Evolutionary conservation across 2,329 filamentous ascomycete species (phyloP).

Genomic region (Metarhizium anisopliae): DNA sequence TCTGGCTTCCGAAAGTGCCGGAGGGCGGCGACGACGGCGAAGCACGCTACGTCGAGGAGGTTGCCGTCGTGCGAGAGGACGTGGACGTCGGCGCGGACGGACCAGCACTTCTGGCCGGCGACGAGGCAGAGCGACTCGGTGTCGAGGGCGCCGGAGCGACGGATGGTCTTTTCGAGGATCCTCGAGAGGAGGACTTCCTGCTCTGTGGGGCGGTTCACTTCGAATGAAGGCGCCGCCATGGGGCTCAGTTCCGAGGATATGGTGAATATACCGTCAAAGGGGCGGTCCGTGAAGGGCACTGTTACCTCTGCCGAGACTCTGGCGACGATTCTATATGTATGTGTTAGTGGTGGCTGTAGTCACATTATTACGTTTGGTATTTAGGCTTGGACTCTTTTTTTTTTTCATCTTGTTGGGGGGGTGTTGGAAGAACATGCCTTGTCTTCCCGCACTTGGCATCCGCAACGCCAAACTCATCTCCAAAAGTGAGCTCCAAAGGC

Average conservation of each 20-base stretch:
- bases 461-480: constrained; percentile 82
- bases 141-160: constrained; percentile 84
- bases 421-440: constrained; percentile 40
- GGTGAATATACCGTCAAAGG: constrained; percentile 91
- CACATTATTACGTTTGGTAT: background rate
- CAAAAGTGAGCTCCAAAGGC: constrained; percentile 68
- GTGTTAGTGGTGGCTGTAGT: background rate
- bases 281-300: constrained; percentile 75
- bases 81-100: constrained; percentile 83
- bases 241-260: constrained; percentile 87
- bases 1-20: constrained; percentile 89
- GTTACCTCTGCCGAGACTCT: constrained; percentile 84
- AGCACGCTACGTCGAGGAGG: constrained; percentile 75
- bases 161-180: constrained; percentile 87
- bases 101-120: constrained; percentile 85
- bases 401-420: background rate
- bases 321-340: constrained; percentile 59
- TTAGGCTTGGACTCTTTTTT: no score
- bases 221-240: constrained; percentile 85
- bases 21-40: constrained; percentile 79
- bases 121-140: constrained; percentile 93
- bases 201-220: constrained; percentile 74
- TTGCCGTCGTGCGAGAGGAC: constrained; percentile 87
- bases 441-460: constrained; percentile 87
- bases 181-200: constrained; percentile 79